phyloP scores from a whole-genome alignment of 371 early-diverging fungal genomes.

The Mucor racemosus region DNA sequence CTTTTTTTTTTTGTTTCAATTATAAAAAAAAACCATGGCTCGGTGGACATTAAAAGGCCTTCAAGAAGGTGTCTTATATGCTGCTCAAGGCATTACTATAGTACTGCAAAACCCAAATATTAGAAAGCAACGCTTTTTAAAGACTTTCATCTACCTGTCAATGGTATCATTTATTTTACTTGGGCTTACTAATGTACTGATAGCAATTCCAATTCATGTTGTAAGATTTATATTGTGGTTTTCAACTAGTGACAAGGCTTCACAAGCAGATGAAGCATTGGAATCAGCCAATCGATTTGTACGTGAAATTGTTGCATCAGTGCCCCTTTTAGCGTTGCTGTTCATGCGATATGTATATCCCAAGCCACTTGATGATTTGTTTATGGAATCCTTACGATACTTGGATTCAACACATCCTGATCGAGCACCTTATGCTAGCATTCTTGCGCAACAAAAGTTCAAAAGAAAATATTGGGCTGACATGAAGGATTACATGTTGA shows the following conservation, averaged over 20 bases:
- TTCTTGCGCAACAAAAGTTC: conserved; percentile 44
- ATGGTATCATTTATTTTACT: conserved; percentile 52
- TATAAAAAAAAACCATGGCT: conserved; percentile 16
- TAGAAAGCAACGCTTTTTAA: conserved; percentile 51
- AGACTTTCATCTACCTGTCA: conserved; percentile 54
- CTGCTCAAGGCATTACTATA: conserved; percentile 51
- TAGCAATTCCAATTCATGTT: conserved; percentile 46
- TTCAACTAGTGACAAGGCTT: conserved; percentile 24
- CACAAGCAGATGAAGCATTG: conserved; percentile 29
- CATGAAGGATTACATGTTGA: conserved; percentile 49
- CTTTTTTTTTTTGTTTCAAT: background rate
- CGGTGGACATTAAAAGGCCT: conserved; percentile 49
- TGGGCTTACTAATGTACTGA: conserved; percentile 43
- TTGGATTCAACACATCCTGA: conserved; percentile 50
- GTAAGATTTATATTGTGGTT: conserved; percentile 37
- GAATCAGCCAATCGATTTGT: conserved; percentile 22
- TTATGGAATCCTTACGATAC: conserved; percentile 60
- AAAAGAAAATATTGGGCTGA: conserved; percentile 59
- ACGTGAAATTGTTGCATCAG: conserved; percentile 48
- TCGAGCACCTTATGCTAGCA: conserved; percentile 52
- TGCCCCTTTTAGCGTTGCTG: conserved; percentile 60
- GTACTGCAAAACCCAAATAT: conserved; percentile 58
- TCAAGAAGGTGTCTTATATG: conserved; percentile 51
- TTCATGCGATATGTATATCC: conserved; percentile 71
- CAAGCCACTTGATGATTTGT: conserved; percentile 67